Evolutionary conservation across 768 basidiomycete genomes (phyloP), one percentile per base, ranked within the genome.

Genomic region (Suillus lakei): DNA sequence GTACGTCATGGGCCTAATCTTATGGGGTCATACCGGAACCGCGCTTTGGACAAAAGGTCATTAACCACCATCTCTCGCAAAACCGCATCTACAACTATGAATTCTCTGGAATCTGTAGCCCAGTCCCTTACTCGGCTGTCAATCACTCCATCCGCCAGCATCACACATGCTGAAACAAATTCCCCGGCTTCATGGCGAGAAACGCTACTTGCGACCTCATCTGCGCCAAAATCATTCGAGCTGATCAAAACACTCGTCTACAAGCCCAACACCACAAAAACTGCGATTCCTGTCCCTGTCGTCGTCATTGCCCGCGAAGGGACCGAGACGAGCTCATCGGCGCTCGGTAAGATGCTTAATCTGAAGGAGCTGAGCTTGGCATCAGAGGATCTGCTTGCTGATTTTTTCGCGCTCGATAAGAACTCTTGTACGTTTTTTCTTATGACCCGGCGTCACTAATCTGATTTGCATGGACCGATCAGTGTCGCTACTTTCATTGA

Each of bases 181-280:
- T 92, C 91, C 53, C 93, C 91, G 1, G 84, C 86, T 0, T 79
- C 88, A 53, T 97, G 95, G 95, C 87, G 86, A 68, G 89, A 89
- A 51, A 86, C 89, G 51, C 79, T 98, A 70, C 81, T 84, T 66
- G 81, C 85, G 8, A 76, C 78, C 60, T 69, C 83, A 44, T 79
- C 83, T 15, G 79, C 84, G 28, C 89, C 90, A 1, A 80, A 79
- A 55, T 81, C 82, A 18, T 92, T 90, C 72, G 87, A 92, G 75
- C 83, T 93, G 70, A 85, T 92, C 75, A 96, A 95, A 77, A 92
- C 91, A 55, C 89, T 96, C 70, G 90, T 97, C 63, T 97, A 94
- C 89, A 98, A 98, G 76, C 96, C 96, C 38, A 96, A 96, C 79
- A 95, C 95, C 2, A 91, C 95, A n/a, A 98, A 98, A 77, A 85